Conservation (phyloP, 1,284 basidiomycete species). For the Apiotrichum siamense region DNA sequence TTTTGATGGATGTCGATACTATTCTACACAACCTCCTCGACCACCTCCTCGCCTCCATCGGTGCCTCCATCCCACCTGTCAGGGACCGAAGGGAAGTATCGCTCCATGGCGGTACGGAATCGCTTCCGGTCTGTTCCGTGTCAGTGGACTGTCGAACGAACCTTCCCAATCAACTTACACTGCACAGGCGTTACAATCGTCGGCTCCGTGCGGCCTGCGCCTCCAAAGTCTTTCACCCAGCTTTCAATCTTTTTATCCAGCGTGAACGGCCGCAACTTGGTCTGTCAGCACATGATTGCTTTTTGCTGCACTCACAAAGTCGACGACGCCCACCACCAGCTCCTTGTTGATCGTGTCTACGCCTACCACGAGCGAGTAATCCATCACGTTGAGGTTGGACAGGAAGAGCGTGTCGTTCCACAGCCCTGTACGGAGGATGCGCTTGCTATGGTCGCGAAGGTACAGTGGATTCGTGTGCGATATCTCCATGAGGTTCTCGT, state of each 20-base stretch:
- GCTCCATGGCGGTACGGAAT: constrained; percentile 85
- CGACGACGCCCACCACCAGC: constrained; percentile 92
- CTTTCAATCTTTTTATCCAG: constrained; percentile 97
- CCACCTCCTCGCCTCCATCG: neutral
- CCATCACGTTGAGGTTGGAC: constrained; percentile 96
- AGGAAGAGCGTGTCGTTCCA: constrained; percentile 88
- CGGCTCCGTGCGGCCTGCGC: constrained; percentile 71
- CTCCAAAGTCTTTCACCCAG: constrained; percentile 91
- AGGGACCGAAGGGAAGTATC: constrained; percentile 61
- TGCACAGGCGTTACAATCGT: constrained; percentile 72
- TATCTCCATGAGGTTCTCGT: constrained; percentile 48
- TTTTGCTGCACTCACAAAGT: constrained; percentile 29
- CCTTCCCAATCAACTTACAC: constrained; percentile 25
- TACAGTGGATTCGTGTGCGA: constrained; percentile 67
- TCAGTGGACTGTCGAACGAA: neutral
- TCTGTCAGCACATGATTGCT: neutral
- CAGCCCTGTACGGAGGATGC: constrained; percentile 80
- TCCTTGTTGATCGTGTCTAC: constrained; percentile 77
- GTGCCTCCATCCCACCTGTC: constrained; percentile 34
- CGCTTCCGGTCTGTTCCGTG: constrained; percentile 55
- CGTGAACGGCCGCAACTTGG: constrained; percentile 9
- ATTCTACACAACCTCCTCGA: constrained; percentile 1
- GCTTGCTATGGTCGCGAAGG: constrained; percentile 89
- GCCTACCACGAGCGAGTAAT: constrained; percentile 94
- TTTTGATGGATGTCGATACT: no score